Percentiles rank a stretch among this genome's conserved stretches.
phyloP scores from a whole-genome alignment of 305 asterid genomes.

The Fraxinus platypoda region DNA sequence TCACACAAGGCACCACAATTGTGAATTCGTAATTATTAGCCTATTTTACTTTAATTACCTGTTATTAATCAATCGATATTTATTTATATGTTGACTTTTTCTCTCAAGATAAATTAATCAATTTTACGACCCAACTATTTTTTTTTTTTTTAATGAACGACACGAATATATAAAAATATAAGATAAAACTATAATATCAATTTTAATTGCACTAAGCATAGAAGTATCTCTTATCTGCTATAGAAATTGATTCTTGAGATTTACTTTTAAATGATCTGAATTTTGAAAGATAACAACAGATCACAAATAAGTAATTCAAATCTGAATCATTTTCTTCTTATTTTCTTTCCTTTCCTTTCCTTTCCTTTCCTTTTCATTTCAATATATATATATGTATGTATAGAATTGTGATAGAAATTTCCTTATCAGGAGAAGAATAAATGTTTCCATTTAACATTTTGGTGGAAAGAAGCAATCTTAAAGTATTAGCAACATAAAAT shows the following conservation, averaged over 20 bases:
- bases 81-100: too few relatives aligned
- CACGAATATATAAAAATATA: too few relatives aligned
- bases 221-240: too few relatives aligned
- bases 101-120: too few relatives aligned
- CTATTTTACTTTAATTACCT: too few relatives aligned
- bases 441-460: neutral
- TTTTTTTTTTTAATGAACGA: too few relatives aligned
- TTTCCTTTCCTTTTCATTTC: neutral
- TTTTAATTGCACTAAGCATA: too few relatives aligned
- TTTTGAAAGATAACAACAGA: neutral
- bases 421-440: neutral
- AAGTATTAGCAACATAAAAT: neutral
- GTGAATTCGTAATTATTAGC: too few relatives aligned
- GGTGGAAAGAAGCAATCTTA: neutral
- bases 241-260: too few relatives aligned
- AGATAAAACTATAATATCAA: neutral
- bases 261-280: neutral
- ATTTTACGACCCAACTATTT: too few relatives aligned
- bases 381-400: neutral
- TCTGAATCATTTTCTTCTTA: neutral
- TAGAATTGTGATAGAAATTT: neutral
- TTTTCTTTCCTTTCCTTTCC: neutral
- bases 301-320: neutral
- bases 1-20: too few relatives aligned
- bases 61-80: too few relatives aligned